Conservation (phyloP, 2,329 filamentous ascomycete species). For the Ceratocystis ficicola region DNA sequence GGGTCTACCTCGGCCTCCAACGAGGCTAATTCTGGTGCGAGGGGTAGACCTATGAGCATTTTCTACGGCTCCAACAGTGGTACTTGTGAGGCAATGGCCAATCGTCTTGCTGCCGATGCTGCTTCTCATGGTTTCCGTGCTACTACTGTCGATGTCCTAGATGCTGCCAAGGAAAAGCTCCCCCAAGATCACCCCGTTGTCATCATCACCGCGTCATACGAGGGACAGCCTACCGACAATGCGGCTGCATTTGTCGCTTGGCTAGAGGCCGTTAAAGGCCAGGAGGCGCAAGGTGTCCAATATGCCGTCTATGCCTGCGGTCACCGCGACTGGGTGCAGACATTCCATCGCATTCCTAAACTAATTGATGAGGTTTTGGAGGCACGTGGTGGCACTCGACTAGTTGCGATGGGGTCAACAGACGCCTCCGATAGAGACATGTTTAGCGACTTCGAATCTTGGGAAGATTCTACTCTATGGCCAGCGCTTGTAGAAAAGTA, state of each 20-base stretch:
- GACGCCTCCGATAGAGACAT: constrained; percentile 53
- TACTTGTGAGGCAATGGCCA: constrained; percentile 59
- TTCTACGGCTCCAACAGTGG: constrained; percentile 64
- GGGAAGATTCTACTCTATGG: constrained; percentile 48
- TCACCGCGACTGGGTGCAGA: constrained; percentile 43
- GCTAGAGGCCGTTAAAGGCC: constrained; percentile 43
- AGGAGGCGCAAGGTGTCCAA: constrained; percentile 42
- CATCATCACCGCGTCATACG: constrained; percentile 59
- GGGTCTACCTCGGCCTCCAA: neutral
- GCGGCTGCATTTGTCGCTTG: constrained; percentile 56
- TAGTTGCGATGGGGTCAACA: constrained; percentile 40
- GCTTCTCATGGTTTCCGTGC: constrained; percentile 47
- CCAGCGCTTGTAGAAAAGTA: constrained; percentile 39
- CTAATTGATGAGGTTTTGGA: constrained; percentile 45
- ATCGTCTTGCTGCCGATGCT: constrained; percentile 49
- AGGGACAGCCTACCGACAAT: constrained; percentile 63
- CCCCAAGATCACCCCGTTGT: constrained; percentile 50
- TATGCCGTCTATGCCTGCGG: constrained; percentile 61
- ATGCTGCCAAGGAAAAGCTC: constrained; percentile 49
- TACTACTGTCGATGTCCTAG: constrained; percentile 42
- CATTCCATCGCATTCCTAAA: constrained; percentile 56
- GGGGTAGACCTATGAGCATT: constrained; percentile 44
- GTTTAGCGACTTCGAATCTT: constrained; percentile 54
- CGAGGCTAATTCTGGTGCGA: neutral
- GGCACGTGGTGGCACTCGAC: constrained; percentile 28